phyloP scores from a whole-genome alignment of 2,329 filamentous ascomycete genomes.

The Podosphaera leucotricha region DNA sequence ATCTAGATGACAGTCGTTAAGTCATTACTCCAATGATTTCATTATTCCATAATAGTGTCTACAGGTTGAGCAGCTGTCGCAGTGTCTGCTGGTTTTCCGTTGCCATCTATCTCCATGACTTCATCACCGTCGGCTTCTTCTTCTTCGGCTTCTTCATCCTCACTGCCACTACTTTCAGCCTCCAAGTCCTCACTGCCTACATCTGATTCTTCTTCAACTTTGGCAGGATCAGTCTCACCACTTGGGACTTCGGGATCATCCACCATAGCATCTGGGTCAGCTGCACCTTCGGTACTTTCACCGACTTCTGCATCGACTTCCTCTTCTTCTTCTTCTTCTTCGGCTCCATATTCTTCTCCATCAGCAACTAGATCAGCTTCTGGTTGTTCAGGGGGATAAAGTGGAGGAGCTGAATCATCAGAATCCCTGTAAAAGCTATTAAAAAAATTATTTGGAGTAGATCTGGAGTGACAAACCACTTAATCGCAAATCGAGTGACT shows the following conservation, averaged over 20 bases:
- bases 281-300: slow-evolving; percentile 27
- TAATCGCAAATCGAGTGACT: slow-evolving; percentile 94
- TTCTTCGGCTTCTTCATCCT: slow-evolving; percentile 23
- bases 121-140: slow-evolving; percentile 25
- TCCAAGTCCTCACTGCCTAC: slow-evolving; percentile 60
- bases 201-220: slow-evolving; percentile 39
- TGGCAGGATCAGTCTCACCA: slow-evolving; percentile 27
- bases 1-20: no score
- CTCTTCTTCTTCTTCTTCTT: slow-evolving; percentile 57
- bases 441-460: slow-evolving; percentile 4
- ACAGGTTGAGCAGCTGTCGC: slow-evolving; percentile 5
- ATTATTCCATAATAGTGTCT: slow-evolving; percentile 15
- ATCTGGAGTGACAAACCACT: slow-evolving; percentile 45
- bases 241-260: slow-evolving; percentile 60
- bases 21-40: no score
- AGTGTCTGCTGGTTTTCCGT: slow-evolving; percentile 11
- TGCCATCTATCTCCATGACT: slow-evolving; percentile 27
- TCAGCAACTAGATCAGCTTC: slow-evolving; percentile 75
- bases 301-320: slow-evolving; percentile 39
- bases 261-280: slow-evolving; percentile 21
- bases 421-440: slow-evolving; percentile 46
- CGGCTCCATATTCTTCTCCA: slow-evolving; percentile 74
- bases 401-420: slow-evolving; percentile 85
- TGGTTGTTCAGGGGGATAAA: slow-evolving; percentile 92
- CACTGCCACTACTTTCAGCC: slow-evolving; percentile 49